Evolutionary conservation across 139 green algal species (phyloP), one percentile per base, ranked within the genome.

Genomic region (Haematococcus sp.): DNA sequence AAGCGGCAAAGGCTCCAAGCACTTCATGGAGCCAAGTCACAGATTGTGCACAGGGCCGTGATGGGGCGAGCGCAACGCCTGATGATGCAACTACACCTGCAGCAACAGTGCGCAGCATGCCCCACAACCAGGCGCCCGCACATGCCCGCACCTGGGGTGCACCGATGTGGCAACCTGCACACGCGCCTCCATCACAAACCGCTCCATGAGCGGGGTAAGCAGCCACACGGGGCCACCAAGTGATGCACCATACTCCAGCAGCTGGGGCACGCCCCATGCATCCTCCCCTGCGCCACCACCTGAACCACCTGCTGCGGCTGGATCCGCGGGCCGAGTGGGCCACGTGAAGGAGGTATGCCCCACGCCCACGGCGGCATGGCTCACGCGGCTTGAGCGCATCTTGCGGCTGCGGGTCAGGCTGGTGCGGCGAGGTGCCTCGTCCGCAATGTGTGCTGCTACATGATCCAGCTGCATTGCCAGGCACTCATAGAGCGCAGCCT

Each of bases 401-500:
- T 49, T 49, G 22, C 30, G 30, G 3, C 23, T 32, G 27, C 31
- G 23, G 22, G 28, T 35, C 30, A 23, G 40, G 2, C 85, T 86
- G n/a, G 88, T 80, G 15, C 85, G 71, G 40, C 40, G 40, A 11
- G 40, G 40, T 11, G 11, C 40, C 40, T 49, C 40, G 11, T 49
- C 40, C 7, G 40, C 40, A n/a, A 94, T 33, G 55, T 91, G 93
- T 1, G 91, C 89, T 20, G 82, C 81, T 52, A 96, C 73, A 32
- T 90, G 74, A 3, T 82, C 71, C 17, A 88, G 51, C 27, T 46
- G 34, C 3, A 94, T 69, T 20, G 64, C 28, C 60, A 92, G 88
- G 70, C 84, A 90, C 68, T 94, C 87, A 75, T 97, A 97, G 20
- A 97, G 74, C 0, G 82, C 83, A 0, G 85, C 87, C 76, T 95